Evolutionary conservation across 495 filamentous ascomycete species (phyloP).

Genomic region (Bombardia bombarda): DNA sequence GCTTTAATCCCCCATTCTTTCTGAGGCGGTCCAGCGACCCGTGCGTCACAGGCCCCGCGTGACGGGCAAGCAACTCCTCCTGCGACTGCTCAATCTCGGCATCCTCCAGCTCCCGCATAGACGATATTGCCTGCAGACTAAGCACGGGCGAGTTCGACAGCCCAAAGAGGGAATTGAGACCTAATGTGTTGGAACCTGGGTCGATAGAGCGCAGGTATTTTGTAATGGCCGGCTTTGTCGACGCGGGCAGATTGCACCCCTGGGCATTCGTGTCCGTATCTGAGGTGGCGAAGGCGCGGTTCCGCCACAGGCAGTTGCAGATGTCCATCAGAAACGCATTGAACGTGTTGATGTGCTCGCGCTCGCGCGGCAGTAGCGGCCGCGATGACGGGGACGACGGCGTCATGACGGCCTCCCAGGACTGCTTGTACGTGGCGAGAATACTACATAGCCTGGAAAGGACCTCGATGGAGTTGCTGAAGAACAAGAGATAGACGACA

Average conservation of each 20-base stretch:
- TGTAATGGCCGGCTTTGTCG: constrained; percentile 39
- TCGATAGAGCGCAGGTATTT: constrained; percentile 33
- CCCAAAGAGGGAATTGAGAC: constrained; percentile 54
- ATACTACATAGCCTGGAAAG: constrained; percentile 68
- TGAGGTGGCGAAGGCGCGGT: constrained; percentile 58
- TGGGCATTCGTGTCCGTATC: constrained; percentile 65
- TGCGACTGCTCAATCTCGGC: constrained; percentile 22
- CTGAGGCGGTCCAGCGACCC: constrained; percentile 53
- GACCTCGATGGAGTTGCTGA: constrained; percentile 50
- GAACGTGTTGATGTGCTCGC: constrained; percentile 56
- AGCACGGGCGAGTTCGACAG: constrained; percentile 62
- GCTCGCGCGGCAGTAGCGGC: constrained; percentile 33
- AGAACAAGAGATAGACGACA: constrained; percentile 63
- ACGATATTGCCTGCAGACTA: constrained; percentile 56
- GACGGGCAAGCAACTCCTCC: constrained; percentile 42
- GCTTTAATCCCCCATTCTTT: constrained; percentile 58
- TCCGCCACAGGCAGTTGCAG: constrained; percentile 79
- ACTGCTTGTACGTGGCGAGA: constrained; percentile 59
- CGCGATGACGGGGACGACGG: constrained; percentile 4
- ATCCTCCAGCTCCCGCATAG: constrained; percentile 61
- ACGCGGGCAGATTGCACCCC: constrained; percentile 57
- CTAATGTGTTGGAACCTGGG: constrained; percentile 33
- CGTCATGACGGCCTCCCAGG: constrained; percentile 60
- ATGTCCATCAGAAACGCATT: constrained; percentile 88
- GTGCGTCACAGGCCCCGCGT: constrained; percentile 74